Conservation (phyloP, 345 rosid species). For the Syzygium aqueum region DNA sequence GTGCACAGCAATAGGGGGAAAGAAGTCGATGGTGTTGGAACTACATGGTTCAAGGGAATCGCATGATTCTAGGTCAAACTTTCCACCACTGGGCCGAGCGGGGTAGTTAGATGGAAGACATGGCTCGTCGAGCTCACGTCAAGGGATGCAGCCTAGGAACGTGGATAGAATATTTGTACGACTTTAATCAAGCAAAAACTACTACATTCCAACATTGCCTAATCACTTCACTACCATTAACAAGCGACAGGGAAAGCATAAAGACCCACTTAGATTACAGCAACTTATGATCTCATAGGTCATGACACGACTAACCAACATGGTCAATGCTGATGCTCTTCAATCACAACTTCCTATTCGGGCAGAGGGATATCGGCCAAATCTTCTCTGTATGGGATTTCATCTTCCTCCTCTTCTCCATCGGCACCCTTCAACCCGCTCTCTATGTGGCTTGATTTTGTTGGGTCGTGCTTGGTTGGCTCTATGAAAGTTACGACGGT, state of each 20-base stretch:
- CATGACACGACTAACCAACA: neutral
- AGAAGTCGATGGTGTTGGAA: neutral
- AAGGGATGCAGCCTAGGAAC: neutral
- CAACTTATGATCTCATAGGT: neutral
- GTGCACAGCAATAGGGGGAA: neutral
- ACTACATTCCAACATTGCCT: neutral
- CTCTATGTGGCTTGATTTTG: slow-evolving; percentile 11
- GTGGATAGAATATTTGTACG: neutral
- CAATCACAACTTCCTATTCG: neutral
- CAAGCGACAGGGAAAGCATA: neutral
- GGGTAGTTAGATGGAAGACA: neutral
- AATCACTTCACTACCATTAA: neutral
- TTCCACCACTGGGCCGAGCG: neutral
- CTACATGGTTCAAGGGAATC: neutral
- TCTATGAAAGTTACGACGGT: slow-evolving; percentile 22
- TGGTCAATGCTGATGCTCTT: neutral
- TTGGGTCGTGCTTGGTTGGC: slow-evolving; percentile 17
- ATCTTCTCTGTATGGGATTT: slow-evolving; percentile 36
- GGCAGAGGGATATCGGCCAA: slow-evolving; percentile 35
- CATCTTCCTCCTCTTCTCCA: neutral
- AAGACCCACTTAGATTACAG: neutral
- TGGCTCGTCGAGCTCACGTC: neutral
- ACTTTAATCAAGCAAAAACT: neutral
- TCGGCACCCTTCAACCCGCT: neutral
- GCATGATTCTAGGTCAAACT: neutral